A percentile compares a stretch with the other conserved stretches of the same genome.
phyloP scores from a whole-genome alignment of 2,329 filamentous ascomycete genomes.

The Penicillium aurantiogriseum region DNA sequence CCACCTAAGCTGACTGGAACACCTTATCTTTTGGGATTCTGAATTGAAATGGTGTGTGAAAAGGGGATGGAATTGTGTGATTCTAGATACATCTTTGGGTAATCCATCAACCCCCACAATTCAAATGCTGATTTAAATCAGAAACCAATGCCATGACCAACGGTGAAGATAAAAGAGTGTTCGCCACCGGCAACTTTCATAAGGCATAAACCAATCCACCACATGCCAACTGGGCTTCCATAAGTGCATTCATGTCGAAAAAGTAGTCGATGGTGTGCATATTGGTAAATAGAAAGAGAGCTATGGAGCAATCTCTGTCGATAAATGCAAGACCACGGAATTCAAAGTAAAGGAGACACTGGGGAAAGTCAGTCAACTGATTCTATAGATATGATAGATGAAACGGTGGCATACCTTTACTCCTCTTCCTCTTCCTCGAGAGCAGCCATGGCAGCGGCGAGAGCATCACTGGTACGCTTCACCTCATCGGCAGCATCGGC shows the following conservation, averaged over 20 bases:
- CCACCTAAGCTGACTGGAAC: no score
- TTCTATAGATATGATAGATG: neutral
- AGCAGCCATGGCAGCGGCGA: constrained; percentile 34
- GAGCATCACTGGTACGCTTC: constrained; percentile 34
- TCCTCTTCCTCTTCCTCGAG: constrained; percentile 27
- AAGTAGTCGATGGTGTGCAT: neutral
- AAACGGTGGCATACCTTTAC: constrained; percentile 18
- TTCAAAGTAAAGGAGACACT: neutral
- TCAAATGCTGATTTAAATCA: neutral
- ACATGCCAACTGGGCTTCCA: neutral
- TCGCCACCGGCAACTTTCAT: constrained; percentile 9
- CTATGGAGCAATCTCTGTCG: neutral
- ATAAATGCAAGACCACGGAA: neutral
- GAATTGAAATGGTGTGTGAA: neutral
- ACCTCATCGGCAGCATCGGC: constrained; percentile 61
- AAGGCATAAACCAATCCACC: neutral
- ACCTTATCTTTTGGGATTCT: neutral
- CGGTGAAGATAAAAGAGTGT: constrained; percentile 18
- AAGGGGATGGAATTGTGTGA: neutral
- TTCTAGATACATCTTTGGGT: neutral
- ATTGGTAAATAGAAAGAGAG: neutral
- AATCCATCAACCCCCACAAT: neutral
- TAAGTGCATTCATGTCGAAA: neutral
- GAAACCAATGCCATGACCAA: constrained; percentile 9
- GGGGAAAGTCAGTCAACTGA: neutral